These are phyloP conservation scores for Phytopythium delawarense DNA, from an alignment of 352 stramenopile genomes.

Conservation along the genomic window DNA sequence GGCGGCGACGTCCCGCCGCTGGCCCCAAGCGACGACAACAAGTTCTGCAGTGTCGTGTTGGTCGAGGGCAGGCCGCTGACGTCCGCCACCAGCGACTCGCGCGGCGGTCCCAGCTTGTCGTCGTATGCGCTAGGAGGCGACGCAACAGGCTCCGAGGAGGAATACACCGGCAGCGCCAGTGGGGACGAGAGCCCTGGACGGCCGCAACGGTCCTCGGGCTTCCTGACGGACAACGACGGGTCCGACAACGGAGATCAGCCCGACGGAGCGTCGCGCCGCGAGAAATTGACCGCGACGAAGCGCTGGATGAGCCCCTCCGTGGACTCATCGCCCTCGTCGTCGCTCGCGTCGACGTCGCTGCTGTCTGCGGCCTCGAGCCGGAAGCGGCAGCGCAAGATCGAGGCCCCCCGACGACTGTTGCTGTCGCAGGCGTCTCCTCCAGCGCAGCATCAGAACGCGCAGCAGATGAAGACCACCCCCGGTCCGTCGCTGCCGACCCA, in stretches of 20 bases:
- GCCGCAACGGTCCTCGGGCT: constrained; percentile 12
- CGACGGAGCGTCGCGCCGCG: constrained; percentile 4
- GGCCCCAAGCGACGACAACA: constrained; percentile 11
- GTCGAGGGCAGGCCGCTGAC: constrained; percentile 1
- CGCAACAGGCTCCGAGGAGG: background rate
- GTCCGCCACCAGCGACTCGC: constrained; percentile 8
- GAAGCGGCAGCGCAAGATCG: constrained; percentile 44
- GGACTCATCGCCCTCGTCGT: constrained; percentile 14
- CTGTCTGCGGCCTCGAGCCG: constrained; percentile 8
- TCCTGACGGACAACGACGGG: constrained; percentile 26
- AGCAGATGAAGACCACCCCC: background rate
- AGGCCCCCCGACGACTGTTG: constrained; percentile 27
- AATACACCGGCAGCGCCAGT: background rate
- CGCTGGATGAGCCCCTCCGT: constrained; percentile 9
- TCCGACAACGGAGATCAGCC: constrained; percentile 14
- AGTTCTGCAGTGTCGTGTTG: constrained; percentile 2
- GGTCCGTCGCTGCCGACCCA: background rate
- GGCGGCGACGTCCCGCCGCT: constrained; percentile 4
- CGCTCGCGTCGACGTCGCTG: constrained; percentile 10
- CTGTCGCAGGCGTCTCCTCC: background rate
- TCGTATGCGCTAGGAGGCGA: background rate
- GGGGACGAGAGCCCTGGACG: constrained; percentile 5
- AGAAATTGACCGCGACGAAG: constrained; percentile 7
- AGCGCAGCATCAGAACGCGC: background rate
- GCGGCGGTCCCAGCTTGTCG: background rate